These are phyloP conservation scores for Fraxinus floribunda DNA, from an alignment of 305 asterid genomes.

Conservation along the genomic window DNA sequence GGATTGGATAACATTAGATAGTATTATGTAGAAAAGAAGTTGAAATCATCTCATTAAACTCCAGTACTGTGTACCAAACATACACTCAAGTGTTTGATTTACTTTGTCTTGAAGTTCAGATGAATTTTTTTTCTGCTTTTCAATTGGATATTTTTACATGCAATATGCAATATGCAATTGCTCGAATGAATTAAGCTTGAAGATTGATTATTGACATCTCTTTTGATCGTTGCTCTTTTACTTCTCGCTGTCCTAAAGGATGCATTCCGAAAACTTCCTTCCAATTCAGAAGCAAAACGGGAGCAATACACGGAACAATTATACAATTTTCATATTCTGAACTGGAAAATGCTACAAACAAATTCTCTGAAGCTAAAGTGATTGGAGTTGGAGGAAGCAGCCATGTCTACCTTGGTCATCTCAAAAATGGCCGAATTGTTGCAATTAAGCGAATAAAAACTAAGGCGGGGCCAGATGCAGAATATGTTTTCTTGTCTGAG, in stretches of 20 bases:
- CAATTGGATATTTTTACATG: background rate
- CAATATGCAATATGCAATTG: background rate
- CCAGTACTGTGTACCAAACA: background rate
- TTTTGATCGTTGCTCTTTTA: background rate
- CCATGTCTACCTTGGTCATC: slow-evolving; percentile 70
- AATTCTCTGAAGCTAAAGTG: slow-evolving; percentile 69
- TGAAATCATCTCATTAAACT: background rate
- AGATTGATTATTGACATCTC: background rate
- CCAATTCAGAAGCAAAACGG: slow-evolving; percentile 46
- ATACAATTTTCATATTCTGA: slow-evolving; percentile 72
- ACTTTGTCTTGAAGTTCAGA: background rate
- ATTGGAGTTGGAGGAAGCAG: slow-evolving; percentile 96
- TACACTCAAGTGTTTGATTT: background rate
- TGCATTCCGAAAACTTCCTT: slow-evolving; percentile 60
- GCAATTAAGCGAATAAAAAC: slow-evolving; percentile 84
- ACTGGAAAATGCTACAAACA: slow-evolving; percentile 71
- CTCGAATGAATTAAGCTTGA: background rate
- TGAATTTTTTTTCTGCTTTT: background rate
- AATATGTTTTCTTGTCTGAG: slow-evolving; percentile 77
- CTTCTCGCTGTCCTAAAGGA: slow-evolving; percentile 46
- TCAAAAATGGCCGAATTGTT: slow-evolving; percentile 69
- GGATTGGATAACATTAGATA: no score
- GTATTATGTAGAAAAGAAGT: background rate
- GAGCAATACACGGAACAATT: slow-evolving; percentile 57
- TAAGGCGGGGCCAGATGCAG: slow-evolving; percentile 68